phyloP scores from a whole-genome alignment of 2,329 filamentous ascomycete species.

The Tolypocladium ophioglossoides region DNA sequence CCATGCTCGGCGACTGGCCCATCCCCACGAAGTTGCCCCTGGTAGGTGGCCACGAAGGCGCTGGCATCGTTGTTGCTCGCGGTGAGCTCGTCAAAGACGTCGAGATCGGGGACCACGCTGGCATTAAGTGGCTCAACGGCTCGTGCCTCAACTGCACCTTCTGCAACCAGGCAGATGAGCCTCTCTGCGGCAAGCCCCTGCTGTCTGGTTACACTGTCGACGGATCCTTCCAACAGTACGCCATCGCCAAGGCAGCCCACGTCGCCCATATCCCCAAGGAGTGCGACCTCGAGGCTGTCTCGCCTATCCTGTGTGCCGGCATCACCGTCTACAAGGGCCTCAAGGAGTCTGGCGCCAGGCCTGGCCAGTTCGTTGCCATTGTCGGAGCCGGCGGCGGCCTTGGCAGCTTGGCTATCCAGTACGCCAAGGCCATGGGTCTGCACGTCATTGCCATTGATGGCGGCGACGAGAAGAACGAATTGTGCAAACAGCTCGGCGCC shows the following conservation, averaged over 20 bases:
- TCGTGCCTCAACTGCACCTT: constrained; percentile 75
- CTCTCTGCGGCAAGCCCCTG: constrained; percentile 63
- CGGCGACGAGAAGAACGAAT: constrained; percentile 67
- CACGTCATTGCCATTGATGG: constrained; percentile 72
- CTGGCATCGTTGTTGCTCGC: constrained; percentile 70
- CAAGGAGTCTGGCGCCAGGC: constrained; percentile 66
- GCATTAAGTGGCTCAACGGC: constrained; percentile 90
- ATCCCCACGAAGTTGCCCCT: constrained; percentile 72
- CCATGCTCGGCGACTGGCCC: constrained; percentile 85
- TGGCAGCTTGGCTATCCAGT: constrained; percentile 70
- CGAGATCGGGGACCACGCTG: constrained; percentile 73
- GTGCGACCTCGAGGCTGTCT: constrained; percentile 62
- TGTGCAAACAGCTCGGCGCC: constrained; percentile 62
- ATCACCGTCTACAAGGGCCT: constrained; percentile 88
- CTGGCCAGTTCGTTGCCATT: constrained; percentile 72
- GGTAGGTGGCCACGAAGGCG: constrained; percentile 72
- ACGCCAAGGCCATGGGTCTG: constrained; percentile 84
- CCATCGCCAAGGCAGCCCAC: constrained; percentile 76
- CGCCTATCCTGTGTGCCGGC: constrained; percentile 74
- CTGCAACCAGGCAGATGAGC: constrained; percentile 73
- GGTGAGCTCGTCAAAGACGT: constrained; percentile 70
- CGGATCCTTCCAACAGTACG: constrained; percentile 88
- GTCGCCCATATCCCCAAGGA: constrained; percentile 74
- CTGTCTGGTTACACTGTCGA: constrained; percentile 91
- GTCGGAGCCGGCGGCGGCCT: constrained; percentile 81